Conservation (phyloP, 2,329 filamentous ascomycete genomes). For the Cadophora sp. region DNA sequence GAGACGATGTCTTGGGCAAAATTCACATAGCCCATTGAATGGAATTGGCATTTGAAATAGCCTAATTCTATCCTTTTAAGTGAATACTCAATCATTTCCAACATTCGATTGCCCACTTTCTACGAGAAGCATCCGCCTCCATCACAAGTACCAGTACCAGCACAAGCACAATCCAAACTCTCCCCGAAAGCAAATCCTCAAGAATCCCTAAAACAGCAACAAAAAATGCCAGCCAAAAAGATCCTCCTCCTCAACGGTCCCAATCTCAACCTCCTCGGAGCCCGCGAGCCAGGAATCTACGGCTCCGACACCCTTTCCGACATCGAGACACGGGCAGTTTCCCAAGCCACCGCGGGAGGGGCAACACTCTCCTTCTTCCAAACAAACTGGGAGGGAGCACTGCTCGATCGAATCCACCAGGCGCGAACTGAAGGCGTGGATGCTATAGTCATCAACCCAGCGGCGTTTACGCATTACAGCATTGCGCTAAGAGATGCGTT, state of each 20-base stretch:
- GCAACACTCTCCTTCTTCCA: conserved; percentile 66
- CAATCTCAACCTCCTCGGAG: conserved; percentile 81
- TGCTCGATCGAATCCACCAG: conserved; percentile 59
- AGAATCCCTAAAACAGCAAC: conserved; percentile 11
- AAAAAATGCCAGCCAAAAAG: conserved; percentile 48
- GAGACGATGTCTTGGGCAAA: neutral
- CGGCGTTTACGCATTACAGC: conserved; percentile 77
- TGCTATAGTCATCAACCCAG: conserved; percentile 78
- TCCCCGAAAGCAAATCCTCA: too few species aligned
- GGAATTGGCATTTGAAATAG: neutral
- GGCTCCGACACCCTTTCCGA: conserved; percentile 72
- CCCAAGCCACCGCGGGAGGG: conserved; percentile 38
- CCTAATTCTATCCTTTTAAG: neutral
- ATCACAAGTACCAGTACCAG: neutral
- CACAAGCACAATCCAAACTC: neutral
- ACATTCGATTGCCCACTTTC: neutral
- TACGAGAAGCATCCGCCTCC: neutral
- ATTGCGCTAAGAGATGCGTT: conserved; percentile 79
- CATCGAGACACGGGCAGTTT: conserved; percentile 50
- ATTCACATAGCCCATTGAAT: neutral
- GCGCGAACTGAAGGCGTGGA: conserved; percentile 64
- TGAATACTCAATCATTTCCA: neutral
- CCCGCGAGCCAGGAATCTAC: conserved; percentile 76
- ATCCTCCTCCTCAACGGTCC: conserved; percentile 83
- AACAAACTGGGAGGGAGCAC: conserved; percentile 75